Evolutionary conservation across 805 yeast species (phyloP).

Genomic region (Saccharomycopsis schoenii): DNA sequence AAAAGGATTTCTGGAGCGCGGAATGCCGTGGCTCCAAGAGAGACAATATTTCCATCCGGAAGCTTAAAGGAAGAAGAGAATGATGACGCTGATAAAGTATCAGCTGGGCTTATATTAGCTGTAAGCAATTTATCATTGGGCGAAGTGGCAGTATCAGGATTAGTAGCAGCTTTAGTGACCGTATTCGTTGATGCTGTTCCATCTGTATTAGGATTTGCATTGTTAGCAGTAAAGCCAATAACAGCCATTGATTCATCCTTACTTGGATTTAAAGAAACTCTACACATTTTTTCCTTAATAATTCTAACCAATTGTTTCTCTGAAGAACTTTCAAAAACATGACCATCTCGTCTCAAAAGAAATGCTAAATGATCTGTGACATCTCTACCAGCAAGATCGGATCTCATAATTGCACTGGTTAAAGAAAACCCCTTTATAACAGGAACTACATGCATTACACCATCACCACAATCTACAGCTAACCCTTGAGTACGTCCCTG

Average conservation of each 20-base stretch:
- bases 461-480: constrained; percentile 88
- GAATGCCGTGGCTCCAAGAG: constrained; percentile 57
- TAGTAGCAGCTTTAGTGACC: neutral
- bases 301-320: constrained; percentile 74
- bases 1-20: constrained; percentile 77
- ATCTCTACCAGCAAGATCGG: constrained; percentile 82
- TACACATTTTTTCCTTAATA: constrained; percentile 70
- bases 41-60: constrained; percentile 76
- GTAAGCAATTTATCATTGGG: neutral
- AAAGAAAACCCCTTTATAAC: constrained; percentile 83
- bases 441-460: constrained; percentile 81
- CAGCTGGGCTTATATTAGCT: constrained; percentile 20
- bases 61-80: constrained; percentile 24
- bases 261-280: constrained; percentile 45
- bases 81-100: constrained; percentile 14
- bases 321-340: constrained; percentile 54
- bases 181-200: neutral
- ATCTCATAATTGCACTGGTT: constrained; percentile 58
- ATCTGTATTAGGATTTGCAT: constrained; percentile 3
- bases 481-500: constrained; percentile 87
- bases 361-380: constrained; percentile 66
- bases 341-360: constrained; percentile 59
- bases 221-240: neutral
- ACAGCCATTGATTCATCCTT: constrained; percentile 35
- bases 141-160: constrained; percentile 6